Evolutionary conservation across 2,329 filamentous ascomycete genomes (phyloP).

Genomic region (Claviceps sp.): DNA sequence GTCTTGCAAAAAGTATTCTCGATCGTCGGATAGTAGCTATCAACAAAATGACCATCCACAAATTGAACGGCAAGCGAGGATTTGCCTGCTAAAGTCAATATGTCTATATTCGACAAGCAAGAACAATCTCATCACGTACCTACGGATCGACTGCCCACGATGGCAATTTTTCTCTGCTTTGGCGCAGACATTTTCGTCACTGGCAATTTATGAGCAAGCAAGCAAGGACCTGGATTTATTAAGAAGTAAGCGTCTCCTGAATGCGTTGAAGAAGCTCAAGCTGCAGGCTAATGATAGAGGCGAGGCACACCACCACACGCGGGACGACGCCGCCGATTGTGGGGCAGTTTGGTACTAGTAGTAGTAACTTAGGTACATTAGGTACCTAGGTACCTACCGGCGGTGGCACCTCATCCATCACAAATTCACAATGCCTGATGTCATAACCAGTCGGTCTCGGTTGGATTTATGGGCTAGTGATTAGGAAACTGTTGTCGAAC

Average conservation of each 20-base stretch:
- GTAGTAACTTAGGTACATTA: too few relatives aligned
- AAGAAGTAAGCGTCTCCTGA: background rate
- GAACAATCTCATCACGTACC: slow-evolving; percentile 23
- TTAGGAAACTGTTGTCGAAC: too few relatives aligned
- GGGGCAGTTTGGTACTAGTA: too few relatives aligned
- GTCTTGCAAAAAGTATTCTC: slow-evolving; percentile 98
- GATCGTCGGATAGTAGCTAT: slow-evolving; percentile 98
- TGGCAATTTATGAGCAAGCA: background rate
- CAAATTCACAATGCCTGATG: too few relatives aligned
- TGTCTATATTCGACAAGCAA: background rate
- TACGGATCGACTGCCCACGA: slow-evolving; percentile 88
- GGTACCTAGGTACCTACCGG: too few relatives aligned
- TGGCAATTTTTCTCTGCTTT: slow-evolving; percentile 90
- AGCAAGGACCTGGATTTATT: background rate
- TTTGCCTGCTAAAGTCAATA: slow-evolving; percentile 52
- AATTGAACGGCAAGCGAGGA: slow-evolving; percentile 94
- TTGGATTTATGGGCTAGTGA: too few relatives aligned
- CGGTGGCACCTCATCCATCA: too few relatives aligned
- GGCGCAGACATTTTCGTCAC: slow-evolving; percentile 46
- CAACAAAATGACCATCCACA: slow-evolving; percentile 95
- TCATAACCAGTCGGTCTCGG: too few relatives aligned
- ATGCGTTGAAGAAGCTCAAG: background rate
- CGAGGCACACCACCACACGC: too few relatives aligned
- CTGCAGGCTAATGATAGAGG: background rate
- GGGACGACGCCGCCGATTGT: too few relatives aligned